Percentiles rank a stretch among this genome's conserved stretches.
phyloP scores from a whole-genome alignment of 768 basidiomycete species.

The Lactarius pseudohatsudake region DNA sequence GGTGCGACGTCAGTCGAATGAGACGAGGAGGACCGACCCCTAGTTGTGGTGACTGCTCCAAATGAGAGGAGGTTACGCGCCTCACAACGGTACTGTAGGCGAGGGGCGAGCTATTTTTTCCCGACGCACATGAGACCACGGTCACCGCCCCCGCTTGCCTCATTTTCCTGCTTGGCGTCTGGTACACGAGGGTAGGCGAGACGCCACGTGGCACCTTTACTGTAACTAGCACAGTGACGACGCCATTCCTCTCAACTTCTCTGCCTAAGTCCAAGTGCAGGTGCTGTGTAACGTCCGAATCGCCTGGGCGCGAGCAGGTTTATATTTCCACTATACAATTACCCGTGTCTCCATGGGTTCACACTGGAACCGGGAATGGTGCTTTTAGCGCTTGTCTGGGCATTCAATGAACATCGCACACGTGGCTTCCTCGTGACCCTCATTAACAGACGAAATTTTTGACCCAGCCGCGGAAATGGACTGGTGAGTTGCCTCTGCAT shows the following conservation, averaged over 20 bases:
- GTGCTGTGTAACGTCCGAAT: neutral
- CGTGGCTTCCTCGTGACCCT: neutral
- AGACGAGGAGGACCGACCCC: neutral
- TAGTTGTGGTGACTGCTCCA: neutral
- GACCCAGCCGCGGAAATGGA: constrained; percentile 57
- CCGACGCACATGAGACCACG: neutral
- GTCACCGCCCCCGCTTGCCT: neutral
- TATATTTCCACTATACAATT: too few species aligned
- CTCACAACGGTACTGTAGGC: neutral
- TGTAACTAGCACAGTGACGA: too few species aligned
- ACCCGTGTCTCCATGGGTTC: neutral
- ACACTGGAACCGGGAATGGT: too few species aligned
- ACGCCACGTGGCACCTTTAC: neutral
- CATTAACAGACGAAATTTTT: too few species aligned
- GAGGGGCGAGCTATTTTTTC: neutral
- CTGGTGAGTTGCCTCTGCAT: constrained; percentile 31
- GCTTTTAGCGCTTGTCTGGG: neutral
- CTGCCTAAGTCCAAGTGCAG: too few species aligned
- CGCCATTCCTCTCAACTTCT: too few species aligned
- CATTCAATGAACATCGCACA: neutral
- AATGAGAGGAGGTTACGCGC: neutral
- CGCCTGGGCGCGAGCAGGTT: too few species aligned
- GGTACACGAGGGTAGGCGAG: neutral
- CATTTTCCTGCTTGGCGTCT: neutral
- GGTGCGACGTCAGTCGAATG: neutral